Conservation (phyloP, 1,139 yeast species). For the Spathaspora sp. region DNA sequence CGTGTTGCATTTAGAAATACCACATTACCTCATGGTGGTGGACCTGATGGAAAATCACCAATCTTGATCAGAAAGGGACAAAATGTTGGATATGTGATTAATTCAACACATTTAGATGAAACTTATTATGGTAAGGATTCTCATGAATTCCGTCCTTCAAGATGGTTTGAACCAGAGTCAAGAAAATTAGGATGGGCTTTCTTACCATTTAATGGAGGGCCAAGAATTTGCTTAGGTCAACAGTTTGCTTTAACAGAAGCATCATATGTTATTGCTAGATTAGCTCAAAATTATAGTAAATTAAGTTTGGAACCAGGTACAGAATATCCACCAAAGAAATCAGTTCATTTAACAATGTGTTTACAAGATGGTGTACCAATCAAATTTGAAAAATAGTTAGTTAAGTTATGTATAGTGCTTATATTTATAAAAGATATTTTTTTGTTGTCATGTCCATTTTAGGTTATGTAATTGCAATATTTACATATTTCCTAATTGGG, state of each 20-base stretch:
- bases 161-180: constrained; percentile 41
- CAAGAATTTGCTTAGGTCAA: constrained; percentile 45
- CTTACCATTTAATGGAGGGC: constrained; percentile 47
- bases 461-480: constrained; percentile 1
- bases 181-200: constrained; percentile 43
- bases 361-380: constrained; percentile 26
- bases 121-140: constrained; percentile 48
- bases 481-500: constrained; percentile 4
- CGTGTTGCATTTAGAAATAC: constrained; percentile 40
- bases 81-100: constrained; percentile 36
- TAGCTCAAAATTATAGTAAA: constrained; percentile 28
- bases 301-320: constrained; percentile 10
- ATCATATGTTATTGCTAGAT: constrained; percentile 27
- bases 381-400: constrained; percentile 1
- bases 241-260: constrained; percentile 49
- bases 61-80: constrained; percentile 45
- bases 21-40: constrained; percentile 55
- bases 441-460: background rate
- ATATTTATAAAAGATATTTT: background rate
- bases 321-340: constrained; percentile 31
- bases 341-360: constrained; percentile 37
- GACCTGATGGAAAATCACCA: constrained; percentile 44
- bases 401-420: background rate
- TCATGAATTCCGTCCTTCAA: constrained; percentile 45
- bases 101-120: constrained; percentile 40